These are phyloP conservation scores for Colletotrichum sp. DNA, from an alignment of 2,329 filamentous ascomycete genomes.

Conservation along the genomic window DNA sequence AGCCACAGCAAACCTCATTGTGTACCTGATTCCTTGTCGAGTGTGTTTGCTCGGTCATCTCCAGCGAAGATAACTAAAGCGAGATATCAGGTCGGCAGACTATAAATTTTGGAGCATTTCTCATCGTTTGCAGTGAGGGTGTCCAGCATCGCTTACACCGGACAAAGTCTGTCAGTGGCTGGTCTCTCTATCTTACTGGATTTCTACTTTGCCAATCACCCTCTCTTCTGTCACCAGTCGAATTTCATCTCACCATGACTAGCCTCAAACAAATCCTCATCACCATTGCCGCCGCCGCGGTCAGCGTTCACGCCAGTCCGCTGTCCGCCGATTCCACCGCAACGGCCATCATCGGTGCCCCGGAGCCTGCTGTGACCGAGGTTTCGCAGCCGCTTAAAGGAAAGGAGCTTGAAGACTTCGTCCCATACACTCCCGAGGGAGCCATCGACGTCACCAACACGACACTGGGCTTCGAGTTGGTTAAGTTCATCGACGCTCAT, in stretches of 20 bases:
- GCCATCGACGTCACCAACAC: neutral
- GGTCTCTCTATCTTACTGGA: too few relatives aligned
- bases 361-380: neutral
- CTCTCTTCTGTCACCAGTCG: too few relatives aligned
- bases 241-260: neutral
- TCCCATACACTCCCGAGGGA: neutral
- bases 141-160: neutral
- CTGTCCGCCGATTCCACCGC: neutral
- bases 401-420: neutral
- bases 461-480: neutral
- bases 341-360: neutral
- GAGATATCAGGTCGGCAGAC: neutral
- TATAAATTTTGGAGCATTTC: neutral
- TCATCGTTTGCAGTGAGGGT: too few relatives aligned
- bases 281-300: neutral
- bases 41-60: neutral
- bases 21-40: neutral
- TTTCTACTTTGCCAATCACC: too few relatives aligned
- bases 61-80: neutral
- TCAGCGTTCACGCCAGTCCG: neutral
- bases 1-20: neutral
- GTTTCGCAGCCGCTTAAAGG: neutral
- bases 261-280: neutral
- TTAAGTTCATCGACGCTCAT: neutral
- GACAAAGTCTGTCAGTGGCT: too few relatives aligned